Evolutionary conservation across 345 rosid species (phyloP).

Genomic region (Camelina sativa): DNA sequence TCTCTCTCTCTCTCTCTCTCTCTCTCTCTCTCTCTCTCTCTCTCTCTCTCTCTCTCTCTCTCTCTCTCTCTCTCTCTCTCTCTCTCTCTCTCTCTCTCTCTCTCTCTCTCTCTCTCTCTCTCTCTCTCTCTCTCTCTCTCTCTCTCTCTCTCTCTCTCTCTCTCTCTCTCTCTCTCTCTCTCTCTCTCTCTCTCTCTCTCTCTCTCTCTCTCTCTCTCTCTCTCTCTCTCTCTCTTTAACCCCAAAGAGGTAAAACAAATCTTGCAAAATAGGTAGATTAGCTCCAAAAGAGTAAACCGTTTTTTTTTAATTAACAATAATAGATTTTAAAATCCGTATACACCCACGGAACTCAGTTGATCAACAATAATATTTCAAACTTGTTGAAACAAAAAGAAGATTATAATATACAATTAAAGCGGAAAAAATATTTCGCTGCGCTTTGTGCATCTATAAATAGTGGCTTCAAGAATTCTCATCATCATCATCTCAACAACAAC

Average conservation of each 20-base stretch:
- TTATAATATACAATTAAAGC: neutral
- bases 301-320: neutral
- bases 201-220: no score
- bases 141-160: no score
- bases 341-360: constrained; percentile 11
- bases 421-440: neutral
- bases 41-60: no score
- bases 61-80: no score
- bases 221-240: neutral
- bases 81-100: no score
- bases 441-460: constrained; percentile 35
- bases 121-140: no score
- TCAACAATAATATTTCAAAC: constrained; percentile 31
- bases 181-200: no score
- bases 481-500: constrained; percentile 37
- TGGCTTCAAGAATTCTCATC: constrained; percentile 30
- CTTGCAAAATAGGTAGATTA: constrained; percentile 8
- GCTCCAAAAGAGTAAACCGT: neutral
- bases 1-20: no score
- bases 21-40: no score
- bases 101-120: no score
- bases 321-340: constrained; percentile 10
- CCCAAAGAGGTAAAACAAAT: constrained; percentile 23
- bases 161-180: no score
- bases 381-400: constrained; percentile 29